Conservation (phyloP, 164 flowering plant species). For the Liquidambar formosana region DNA sequence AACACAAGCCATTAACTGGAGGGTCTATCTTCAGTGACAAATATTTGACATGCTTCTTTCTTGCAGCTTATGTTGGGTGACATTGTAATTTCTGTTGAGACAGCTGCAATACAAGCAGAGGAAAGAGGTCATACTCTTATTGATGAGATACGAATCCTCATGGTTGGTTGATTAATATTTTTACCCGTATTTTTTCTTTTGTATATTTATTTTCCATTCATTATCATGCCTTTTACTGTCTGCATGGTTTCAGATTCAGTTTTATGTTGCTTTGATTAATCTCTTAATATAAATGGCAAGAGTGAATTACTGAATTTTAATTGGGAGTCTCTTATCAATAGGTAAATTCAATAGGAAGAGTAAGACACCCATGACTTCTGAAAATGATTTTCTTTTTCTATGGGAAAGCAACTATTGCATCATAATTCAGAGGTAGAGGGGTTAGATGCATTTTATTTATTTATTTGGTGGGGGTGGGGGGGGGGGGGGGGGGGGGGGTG, state of each 20-base stretch:
- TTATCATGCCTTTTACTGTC: neutral
- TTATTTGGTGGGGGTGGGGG: too few species aligned
- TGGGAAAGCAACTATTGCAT: too few species aligned
- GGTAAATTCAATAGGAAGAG: too few species aligned
- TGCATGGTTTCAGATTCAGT: neutral
- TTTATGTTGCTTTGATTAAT: neutral
- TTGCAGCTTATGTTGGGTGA: constrained; percentile 97
- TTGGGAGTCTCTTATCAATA: too few species aligned
- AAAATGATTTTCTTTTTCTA: too few species aligned
- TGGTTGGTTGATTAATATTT: constrained; percentile 54
- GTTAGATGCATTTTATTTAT: too few species aligned
- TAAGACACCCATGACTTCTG: too few species aligned
- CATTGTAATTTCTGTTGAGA: constrained; percentile 92
- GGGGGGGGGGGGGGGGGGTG: too few species aligned
- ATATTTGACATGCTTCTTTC: constrained; percentile 6
- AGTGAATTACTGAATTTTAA: too few species aligned
- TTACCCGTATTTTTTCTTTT: neutral
- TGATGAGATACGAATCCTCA: constrained; percentile 90
- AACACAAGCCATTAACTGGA: neutral
- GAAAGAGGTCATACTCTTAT: constrained; percentile 91
- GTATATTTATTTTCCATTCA: neutral
- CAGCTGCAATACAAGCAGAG: constrained; percentile 90
- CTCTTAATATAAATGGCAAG: neutral
- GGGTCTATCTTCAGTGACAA: neutral
- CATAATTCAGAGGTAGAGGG: too few species aligned